Percentiles rank a stretch among this genome's conserved stretches.
Evolutionary conservation across 2,329 filamentous ascomycete genomes (phyloP).

Genomic region (Fusarium continuum): DNA sequence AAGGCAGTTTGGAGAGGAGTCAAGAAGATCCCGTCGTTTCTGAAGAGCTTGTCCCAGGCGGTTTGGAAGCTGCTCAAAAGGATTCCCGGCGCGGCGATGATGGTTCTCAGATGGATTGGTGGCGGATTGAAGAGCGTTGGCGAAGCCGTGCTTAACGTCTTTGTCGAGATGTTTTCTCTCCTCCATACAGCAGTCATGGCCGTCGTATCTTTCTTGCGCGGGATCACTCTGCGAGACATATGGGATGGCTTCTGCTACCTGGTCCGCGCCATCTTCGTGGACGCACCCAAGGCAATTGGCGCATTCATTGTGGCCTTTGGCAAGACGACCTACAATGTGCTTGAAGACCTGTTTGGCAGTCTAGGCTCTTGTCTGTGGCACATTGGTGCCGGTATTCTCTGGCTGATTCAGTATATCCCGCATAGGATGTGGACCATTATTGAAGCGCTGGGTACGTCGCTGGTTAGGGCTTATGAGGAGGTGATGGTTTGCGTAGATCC

Average conservation of each 20-base stretch:
- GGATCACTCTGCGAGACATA: slow-evolving; percentile 53
- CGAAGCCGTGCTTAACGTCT: slow-evolving; percentile 37
- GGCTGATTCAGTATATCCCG: slow-evolving; percentile 48
- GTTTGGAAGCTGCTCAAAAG: slow-evolving; percentile 37
- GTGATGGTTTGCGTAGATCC: slow-evolving; percentile 50
- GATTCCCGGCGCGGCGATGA: slow-evolving; percentile 37
- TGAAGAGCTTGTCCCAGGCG: slow-evolving; percentile 6
- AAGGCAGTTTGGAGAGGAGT: slow-evolving; percentile 25
- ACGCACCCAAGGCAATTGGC: slow-evolving; percentile 42
- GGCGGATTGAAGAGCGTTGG: slow-evolving; percentile 42
- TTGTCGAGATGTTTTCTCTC: slow-evolving; percentile 45
- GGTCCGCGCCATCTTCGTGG: slow-evolving; percentile 46
- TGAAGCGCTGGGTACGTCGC: slow-evolving; percentile 43
- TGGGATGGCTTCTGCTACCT: slow-evolving; percentile 48
- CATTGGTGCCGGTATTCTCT: slow-evolving; percentile 40
- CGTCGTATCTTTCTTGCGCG: slow-evolving; percentile 47
- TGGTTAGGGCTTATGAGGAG: slow-evolving; percentile 48
- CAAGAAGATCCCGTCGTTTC: slow-evolving; percentile 31
- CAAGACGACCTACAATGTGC: slow-evolving; percentile 37
- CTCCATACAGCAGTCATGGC: slow-evolving; percentile 51
- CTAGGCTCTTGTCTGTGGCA: slow-evolving; percentile 44
- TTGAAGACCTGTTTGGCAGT: slow-evolving; percentile 46
- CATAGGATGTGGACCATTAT: slow-evolving; percentile 47
- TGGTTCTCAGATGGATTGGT: slow-evolving; percentile 45
- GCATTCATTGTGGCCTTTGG: slow-evolving; percentile 38